Evolutionary conservation across 169 alveolate species (phyloP).

Genomic region (Plasmodium vinckei): DNA sequence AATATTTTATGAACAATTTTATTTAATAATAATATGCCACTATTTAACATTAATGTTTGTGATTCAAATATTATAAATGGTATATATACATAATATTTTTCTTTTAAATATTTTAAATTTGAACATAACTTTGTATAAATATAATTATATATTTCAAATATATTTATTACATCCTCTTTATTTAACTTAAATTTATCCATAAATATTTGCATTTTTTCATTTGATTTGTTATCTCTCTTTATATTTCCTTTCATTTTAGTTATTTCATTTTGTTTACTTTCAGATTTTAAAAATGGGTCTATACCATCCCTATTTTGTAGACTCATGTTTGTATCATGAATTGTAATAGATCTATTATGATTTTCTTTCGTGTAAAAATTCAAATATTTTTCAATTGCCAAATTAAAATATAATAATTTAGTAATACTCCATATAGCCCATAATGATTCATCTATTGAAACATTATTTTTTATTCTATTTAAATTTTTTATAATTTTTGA

Average conservation of each 20-base stretch:
- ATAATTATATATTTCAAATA: conserved; percentile 35
- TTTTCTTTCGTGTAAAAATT: background rate
- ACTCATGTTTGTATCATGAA: background rate
- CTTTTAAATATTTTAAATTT: conserved; percentile 34
- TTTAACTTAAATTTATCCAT: conserved; percentile 34
- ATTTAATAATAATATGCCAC: conserved; percentile 31
- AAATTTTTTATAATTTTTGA: conserved; percentile 7
- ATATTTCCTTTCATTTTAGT: background rate
- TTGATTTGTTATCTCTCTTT: background rate
- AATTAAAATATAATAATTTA: conserved; percentile 35
- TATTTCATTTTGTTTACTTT: background rate
- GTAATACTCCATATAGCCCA: conserved; percentile 70
- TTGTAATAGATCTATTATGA: background rate
- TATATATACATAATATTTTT: conserved; percentile 63
- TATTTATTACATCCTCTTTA: conserved; percentile 3
- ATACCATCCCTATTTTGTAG: background rate
- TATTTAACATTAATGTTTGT: conserved; percentile 41
- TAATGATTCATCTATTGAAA: conserved; percentile 63
- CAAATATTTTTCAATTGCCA: background rate
- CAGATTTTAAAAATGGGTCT: background rate
- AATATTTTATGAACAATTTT: conserved; percentile 19
- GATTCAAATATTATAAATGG: conserved; percentile 67
- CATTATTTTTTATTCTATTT: conserved; percentile 26
- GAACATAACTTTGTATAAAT: conserved; percentile 24
- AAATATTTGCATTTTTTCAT: background rate